Conservation (phyloP, 345 rosid genomes). For the Salix udensis region DNA sequence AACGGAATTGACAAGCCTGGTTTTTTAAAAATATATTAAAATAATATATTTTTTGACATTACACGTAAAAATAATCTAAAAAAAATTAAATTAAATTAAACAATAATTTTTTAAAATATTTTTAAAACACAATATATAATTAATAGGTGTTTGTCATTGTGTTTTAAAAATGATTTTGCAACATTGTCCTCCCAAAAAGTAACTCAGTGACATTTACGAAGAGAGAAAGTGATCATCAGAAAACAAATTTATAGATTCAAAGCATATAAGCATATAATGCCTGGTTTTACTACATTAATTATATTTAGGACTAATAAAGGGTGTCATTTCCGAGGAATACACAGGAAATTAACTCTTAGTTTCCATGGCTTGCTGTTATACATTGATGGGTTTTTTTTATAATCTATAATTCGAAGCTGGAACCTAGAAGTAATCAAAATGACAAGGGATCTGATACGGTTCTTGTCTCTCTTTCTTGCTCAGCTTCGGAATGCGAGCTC, state of each 20-base stretch:
- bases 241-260: not conserved
- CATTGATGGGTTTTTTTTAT: slow-evolving; percentile 13
- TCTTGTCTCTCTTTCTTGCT: slow-evolving; percentile 70
- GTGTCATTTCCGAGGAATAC: slow-evolving; percentile 12
- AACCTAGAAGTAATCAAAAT: slow-evolving; percentile 76
- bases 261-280: not conserved
- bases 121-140: no score
- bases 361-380: slow-evolving; percentile 9
- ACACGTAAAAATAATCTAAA: no score
- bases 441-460: slow-evolving; percentile 68
- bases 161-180: no score
- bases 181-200: no score
- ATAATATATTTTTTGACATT: no score
- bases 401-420: slow-evolving; percentile 16
- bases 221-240: not conserved
- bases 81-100: no score
- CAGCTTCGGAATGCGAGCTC: slow-evolving; percentile 49
- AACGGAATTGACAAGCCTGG: no score
- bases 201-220: not conserved
- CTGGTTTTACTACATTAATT: not conserved
- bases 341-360: slow-evolving; percentile 13
- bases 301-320: not conserved
- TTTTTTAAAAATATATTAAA: no score
- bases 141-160: no score
- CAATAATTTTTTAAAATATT: no score